Evolutionary conservation across 805 yeast species (phyloP).

Genomic region (Brettanomyces bruxellensis): DNA sequence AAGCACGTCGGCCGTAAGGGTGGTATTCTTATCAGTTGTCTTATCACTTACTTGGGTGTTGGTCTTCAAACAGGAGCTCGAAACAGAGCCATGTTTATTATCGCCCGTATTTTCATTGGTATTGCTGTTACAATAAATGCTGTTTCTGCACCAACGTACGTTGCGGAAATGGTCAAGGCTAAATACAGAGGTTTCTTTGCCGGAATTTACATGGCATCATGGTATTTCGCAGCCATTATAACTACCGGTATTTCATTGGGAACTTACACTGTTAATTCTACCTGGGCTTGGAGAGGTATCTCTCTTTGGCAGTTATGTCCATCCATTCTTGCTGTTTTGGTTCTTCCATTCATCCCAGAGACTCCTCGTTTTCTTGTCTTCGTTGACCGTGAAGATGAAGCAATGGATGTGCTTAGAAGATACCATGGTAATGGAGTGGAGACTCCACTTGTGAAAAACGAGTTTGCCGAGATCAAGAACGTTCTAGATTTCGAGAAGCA

Average conservation of each 20-base stretch:
- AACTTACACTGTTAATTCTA: constrained; percentile 13
- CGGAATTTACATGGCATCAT: constrained; percentile 21
- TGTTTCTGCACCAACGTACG: constrained; percentile 26
- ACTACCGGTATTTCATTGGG: constrained; percentile 23
- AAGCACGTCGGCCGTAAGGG: constrained; percentile 22
- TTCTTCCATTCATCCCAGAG: constrained; percentile 21
- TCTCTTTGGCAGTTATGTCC: constrained; percentile 22
- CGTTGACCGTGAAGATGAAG: constrained; percentile 19
- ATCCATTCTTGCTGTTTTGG: constrained; percentile 13
- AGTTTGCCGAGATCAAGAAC: constrained; percentile 18
- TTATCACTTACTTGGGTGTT: constrained; percentile 25
- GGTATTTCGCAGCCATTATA: constrained; percentile 22
- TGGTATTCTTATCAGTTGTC: constrained; percentile 19
- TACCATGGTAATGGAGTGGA: constrained; percentile 17
- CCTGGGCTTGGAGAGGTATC: constrained; percentile 26
- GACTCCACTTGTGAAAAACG: constrained; percentile 12
- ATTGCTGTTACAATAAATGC: constrained; percentile 24
- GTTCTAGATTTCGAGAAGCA: constrained; percentile 15
- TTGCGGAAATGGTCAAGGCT: constrained; percentile 26
- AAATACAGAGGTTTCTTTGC: constrained; percentile 22
- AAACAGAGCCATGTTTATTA: constrained; percentile 28
- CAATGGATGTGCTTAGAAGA: constrained; percentile 15
- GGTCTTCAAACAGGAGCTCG: constrained; percentile 29
- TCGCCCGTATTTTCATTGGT: constrained; percentile 29
- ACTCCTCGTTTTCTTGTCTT: constrained; percentile 25